phyloP scores from a whole-genome alignment of 2,329 filamentous ascomycete species.

The Sporothrix inflata region DNA sequence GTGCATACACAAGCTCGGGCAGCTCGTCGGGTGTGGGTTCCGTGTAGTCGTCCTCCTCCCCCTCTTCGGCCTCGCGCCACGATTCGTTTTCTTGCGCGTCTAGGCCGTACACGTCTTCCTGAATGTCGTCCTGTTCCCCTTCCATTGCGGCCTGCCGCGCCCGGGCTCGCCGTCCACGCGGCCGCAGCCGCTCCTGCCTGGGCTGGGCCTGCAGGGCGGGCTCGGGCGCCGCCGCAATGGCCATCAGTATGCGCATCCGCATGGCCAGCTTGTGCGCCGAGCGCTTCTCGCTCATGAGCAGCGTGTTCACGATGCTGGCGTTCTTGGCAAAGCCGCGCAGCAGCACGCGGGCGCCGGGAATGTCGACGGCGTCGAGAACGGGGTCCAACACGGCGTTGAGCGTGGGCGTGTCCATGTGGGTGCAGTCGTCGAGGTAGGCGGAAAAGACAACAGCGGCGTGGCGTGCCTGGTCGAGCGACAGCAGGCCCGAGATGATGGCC shows the following conservation, averaged over 20 bases:
- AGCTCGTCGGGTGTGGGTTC: neutral
- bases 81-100: neutral
- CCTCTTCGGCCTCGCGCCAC: neutral
- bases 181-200: neutral
- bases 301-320: conserved; percentile 33
- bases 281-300: conserved; percentile 28
- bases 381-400: conserved; percentile 49
- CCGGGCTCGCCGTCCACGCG: neutral
- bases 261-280: conserved; percentile 25
- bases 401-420: conserved; percentile 45
- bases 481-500: conserved; percentile 51
- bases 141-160: neutral
- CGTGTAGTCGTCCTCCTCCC: neutral
- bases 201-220: conserved; percentile 1
- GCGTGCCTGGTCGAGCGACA: conserved; percentile 51
- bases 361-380: conserved; percentile 48
- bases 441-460: conserved; percentile 51
- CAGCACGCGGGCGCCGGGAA: conserved; percentile 42
- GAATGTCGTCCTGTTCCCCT: neutral
- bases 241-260: conserved; percentile 31
- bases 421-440: conserved; percentile 44
- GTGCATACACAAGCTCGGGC: neutral
- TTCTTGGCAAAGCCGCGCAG: conserved; percentile 40
- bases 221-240: conserved; percentile 27
- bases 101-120: neutral